A percentile compares a stretch with the other conserved stretches of the same genome.
Evolutionary conservation across 257 asterid genomes (phyloP).

Genomic region (Solanum tacnaense): DNA sequence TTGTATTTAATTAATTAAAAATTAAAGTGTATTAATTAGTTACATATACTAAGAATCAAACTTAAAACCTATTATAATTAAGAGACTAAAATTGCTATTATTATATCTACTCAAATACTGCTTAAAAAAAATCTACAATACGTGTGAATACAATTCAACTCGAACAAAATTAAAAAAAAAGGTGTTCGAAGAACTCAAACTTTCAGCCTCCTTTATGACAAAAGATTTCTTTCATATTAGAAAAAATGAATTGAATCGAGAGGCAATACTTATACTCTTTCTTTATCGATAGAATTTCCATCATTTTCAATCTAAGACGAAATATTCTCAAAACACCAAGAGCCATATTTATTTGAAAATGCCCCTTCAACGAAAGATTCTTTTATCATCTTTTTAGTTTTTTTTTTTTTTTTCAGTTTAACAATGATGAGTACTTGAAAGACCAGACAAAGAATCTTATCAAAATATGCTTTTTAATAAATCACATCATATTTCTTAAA

Average conservation of each 20-base stretch:
- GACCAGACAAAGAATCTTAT: conserved; percentile 2
- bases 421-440: not conserved
- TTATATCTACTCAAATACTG: not conserved
- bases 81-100: not conserved
- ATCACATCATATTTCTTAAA: conserved; percentile 3
- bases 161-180: not conserved
- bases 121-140: not conserved
- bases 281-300: not conserved
- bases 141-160: not conserved
- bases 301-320: not conserved
- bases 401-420: not conserved
- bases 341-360: not conserved
- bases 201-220: not conserved
- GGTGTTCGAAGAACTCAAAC: not conserved
- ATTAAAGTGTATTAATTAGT: not conserved
- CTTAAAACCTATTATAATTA: not conserved
- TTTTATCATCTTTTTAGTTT: not conserved
- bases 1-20: not conserved
- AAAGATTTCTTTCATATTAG: not conserved
- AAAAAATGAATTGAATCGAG: not conserved
- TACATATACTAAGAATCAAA: not conserved
- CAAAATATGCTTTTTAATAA: not conserved
- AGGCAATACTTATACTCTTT: not conserved
- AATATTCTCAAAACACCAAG: not conserved
- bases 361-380: not conserved